Conservation (phyloP, 495 filamentous ascomycete genomes). For the Thermothielavioides terrestris region DNA sequence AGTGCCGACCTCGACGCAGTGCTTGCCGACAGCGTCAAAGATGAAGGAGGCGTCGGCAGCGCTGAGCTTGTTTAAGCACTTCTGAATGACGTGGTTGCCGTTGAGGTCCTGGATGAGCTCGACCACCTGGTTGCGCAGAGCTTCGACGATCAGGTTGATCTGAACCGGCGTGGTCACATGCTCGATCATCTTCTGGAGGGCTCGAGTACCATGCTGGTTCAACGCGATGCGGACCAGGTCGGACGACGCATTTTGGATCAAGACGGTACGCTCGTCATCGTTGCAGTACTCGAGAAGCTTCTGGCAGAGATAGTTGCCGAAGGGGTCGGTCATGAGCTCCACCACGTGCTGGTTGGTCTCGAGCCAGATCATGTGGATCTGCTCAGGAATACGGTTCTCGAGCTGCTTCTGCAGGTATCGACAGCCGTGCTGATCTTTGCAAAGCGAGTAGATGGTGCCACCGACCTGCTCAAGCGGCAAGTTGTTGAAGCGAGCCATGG, state of each 20-base stretch:
- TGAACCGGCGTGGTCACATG: constrained; percentile 73
- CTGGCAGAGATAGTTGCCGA: constrained; percentile 97
- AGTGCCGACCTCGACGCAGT: constrained; percentile 87
- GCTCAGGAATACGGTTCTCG: constrained; percentile 76
- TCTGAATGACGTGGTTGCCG: constrained; percentile 98
- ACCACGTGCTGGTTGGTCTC: constrained; percentile 87
- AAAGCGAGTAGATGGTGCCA: constrained; percentile 75
- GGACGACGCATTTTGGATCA: constrained; percentile 79
- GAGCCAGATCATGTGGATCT: constrained; percentile 84
- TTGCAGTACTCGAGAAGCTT: constrained; percentile 90
- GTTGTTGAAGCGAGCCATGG: constrained; percentile 65
- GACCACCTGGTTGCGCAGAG: constrained; percentile 71
- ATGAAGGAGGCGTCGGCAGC: constrained; percentile 85
- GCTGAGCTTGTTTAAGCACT: constrained; percentile 88
- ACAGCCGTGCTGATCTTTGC: constrained; percentile 96
- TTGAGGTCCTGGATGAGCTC: constrained; percentile 93
- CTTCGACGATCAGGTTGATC: constrained; percentile 71
- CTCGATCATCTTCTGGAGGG: constrained; percentile 99
- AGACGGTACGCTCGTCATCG: constrained; percentile 84
- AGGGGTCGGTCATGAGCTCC: constrained; percentile 97
- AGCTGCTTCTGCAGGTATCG: constrained; percentile 92
- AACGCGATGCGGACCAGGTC: constrained; percentile 85
- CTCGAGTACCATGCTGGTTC: constrained; percentile 93
- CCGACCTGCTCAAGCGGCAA: constrained; percentile 66
- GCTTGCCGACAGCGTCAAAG: constrained; percentile 78